Evolutionary conservation across 495 filamentous ascomycete genomes (phyloP), one percentile per base, ranked within the genome.

Genomic region (Pyronema omphalodes): DNA sequence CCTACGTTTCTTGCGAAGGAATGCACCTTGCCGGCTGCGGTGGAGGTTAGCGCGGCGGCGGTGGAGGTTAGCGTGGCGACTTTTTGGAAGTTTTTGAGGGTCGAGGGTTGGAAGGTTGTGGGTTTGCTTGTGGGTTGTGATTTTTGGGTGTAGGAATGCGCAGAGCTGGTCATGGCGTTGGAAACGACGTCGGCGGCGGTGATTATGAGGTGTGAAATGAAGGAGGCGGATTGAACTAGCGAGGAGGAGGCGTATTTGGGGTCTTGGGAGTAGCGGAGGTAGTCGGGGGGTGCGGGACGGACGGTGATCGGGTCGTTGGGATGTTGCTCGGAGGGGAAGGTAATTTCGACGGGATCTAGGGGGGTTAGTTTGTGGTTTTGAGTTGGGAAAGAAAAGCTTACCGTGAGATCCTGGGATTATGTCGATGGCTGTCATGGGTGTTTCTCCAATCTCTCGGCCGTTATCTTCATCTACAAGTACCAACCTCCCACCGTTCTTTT

Each of bases 381-480:
- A n/a, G n/a, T n/a, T n/a, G 7, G 47, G 9, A 50, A 8, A 15
- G 44, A 6, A 54, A 40, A 6, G 70, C 73, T 56, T 69, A 93
- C 88, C 82, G 71, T 98, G 95, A 18, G 83, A 89, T 36, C 91
- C 91, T 23, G 79, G 77, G 58, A 82, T 76, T 51, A 98, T 76
- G 59, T 91, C 91, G 15, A 88, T 74, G 33, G 94, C 72, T 44
- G 88, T 70, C 60, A 86, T 89, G 7, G 82, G 84, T 43, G 89
- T 60, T 15, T 52, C 84, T 23, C 79, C 73, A 14, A 98, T 86
- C 5, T 96, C 83, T 66, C 83, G 89, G 47, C 86, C 91, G 72
- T 98, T 81, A 57, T 96, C 89, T 62, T 98, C 91, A 55, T 98
- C 86, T 29, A 96, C 71, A 3, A 98, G 73, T n/a, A 96, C 91